A percentile compares a stretch with the other conserved stretches of the same genome.
phyloP scores from a whole-genome alignment of 257 asterid genomes.

The Ocimum tenuiflorum region DNA sequence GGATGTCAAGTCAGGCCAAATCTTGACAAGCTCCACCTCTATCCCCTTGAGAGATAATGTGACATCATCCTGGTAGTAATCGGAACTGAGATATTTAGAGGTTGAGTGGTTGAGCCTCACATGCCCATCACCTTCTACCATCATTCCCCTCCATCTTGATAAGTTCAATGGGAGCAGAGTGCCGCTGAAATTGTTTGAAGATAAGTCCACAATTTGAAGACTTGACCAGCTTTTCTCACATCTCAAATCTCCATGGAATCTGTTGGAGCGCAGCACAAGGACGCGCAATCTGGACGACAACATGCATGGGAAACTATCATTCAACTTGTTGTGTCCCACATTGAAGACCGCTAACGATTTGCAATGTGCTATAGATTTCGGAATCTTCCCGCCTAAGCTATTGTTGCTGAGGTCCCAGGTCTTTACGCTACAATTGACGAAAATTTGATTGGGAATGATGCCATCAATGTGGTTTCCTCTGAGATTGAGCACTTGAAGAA shows the following conservation, averaged over 20 bases:
- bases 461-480: not conserved
- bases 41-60: conserved; percentile 30
- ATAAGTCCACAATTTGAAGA: conserved; percentile 22
- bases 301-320: conserved; percentile 24
- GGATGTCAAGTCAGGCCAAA: conserved; percentile 23
- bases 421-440: not conserved
- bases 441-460: not conserved
- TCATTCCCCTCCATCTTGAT: not conserved
- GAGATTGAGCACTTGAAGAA: not conserved
- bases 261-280: conserved; percentile 34
- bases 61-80: conserved; percentile 23
- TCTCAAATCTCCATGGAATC: conserved; percentile 29
- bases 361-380: conserved; percentile 32
- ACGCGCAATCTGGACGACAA: conserved; percentile 34
- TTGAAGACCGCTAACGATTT: conserved; percentile 26
- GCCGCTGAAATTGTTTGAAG: conserved; percentile 18
- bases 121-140: not conserved
- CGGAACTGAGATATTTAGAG: not conserved
- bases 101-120: not conserved
- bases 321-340: conserved; percentile 34
- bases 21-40: conserved; percentile 13
- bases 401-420: not conserved
- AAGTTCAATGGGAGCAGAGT: not conserved
- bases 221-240: conserved; percentile 18
- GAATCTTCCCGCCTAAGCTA: conserved; percentile 20